Conservation (phyloP, 306 rosid genomes). For the Inga laurina region DNA sequence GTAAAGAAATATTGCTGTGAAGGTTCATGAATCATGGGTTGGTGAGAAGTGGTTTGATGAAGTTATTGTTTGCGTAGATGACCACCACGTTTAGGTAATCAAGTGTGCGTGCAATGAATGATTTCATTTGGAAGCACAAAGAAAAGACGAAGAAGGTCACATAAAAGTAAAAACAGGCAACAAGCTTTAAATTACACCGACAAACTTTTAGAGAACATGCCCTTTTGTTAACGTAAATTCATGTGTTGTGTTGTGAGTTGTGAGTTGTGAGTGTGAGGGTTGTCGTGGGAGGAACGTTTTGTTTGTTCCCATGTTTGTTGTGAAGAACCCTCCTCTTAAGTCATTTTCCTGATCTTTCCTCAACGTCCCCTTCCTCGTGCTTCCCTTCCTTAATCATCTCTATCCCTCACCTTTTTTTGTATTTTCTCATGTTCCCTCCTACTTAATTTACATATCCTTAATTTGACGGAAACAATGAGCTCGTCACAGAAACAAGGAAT, state of each 20-base stretch:
- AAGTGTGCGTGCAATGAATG: too few species aligned
- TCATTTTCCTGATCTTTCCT: background rate
- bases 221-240: background rate
- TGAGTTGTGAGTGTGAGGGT: background rate
- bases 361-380: slow-evolving; percentile 2
- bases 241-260: background rate
- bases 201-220: background rate
- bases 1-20: too few species aligned
- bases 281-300: background rate
- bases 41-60: too few species aligned
- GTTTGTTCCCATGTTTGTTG: slow-evolving; percentile 32
- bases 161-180: too few species aligned
- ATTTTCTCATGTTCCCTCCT: slow-evolving; percentile 16
- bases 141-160: background rate
- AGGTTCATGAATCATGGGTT: too few species aligned
- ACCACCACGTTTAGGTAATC: too few species aligned
- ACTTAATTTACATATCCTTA: too few species aligned
- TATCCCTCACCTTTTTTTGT: background rate
- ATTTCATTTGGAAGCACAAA: too few species aligned
- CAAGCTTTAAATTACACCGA: background rate
- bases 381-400: background rate
- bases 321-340: background rate
- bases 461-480: background rate
- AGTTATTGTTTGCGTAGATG: too few species aligned
- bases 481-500: background rate